Evolutionary conservation across 345 rosid species (phyloP), one percentile per base, ranked within the genome.

Genomic region (Boechera divaricarpa): DNA sequence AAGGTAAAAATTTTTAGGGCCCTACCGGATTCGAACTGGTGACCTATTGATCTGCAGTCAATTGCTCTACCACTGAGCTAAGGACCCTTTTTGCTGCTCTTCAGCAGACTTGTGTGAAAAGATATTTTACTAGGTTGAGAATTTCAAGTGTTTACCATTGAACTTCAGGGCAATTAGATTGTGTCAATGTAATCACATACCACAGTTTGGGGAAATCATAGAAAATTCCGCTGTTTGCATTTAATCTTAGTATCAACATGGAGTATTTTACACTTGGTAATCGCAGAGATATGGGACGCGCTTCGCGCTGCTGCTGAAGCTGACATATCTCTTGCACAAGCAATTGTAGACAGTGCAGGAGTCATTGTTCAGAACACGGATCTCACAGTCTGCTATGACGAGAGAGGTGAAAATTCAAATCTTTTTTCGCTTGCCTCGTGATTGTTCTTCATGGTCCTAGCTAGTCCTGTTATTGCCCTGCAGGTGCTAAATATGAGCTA

Each of bases 401-500:
- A 95, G 70, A 88, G 97, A 91, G 98, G 98, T 95, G 44, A 10
- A 26, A 3, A 10, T 52, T 62, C 45, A 13, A 44, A 2, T 15
- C 2, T n/a, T 1, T 29, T 52, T 73, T 58, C 0, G 41, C 11
- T 66, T 61, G 1, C 10, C 35, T 69, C 11, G 3, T 73, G 60
- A 63, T 29, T 44, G 48, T 44, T 44, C 65, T 49, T 51, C n/a
- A 11, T 59, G 61, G 15, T 76, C 4, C 33, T 29, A 31, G 53
- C 53, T 55, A 39, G 67, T 60, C 10, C 3, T 31, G 13, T 56
- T 56, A 12, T 35, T 74, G 5, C 53, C 65, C 73, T 80, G 79
- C 90, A 95, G 99, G 96, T 82, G 94, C 97, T 56, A 95, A 89
- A 75, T 95, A 95, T 80, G 97, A 95, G 75, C 87, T 89, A 13